Percentiles rank a stretch among this genome's conserved stretches.
These are phyloP conservation scores for Apiospora hydei DNA, from an alignment of 2,329 filamentous ascomycete genomes.

Conservation along the genomic window DNA sequence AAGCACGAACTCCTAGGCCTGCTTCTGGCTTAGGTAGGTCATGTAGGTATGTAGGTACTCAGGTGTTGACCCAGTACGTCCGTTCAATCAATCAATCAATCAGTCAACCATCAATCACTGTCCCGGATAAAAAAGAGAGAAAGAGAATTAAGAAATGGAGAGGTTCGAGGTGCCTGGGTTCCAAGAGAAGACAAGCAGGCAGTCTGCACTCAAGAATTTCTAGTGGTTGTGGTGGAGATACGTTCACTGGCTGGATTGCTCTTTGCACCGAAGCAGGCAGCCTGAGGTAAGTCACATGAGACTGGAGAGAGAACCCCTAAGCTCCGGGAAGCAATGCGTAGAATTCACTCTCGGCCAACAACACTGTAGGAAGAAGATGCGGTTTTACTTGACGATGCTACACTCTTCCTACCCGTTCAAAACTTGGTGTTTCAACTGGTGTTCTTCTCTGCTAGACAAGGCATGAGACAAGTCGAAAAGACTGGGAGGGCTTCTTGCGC, in stretches of 20 bases:
- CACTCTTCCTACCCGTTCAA: constrained; percentile 4
- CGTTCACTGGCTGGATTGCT: constrained; percentile 1
- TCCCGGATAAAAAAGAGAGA: neutral
- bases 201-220: constrained; percentile 19
- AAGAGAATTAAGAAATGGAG: neutral
- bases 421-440: neutral
- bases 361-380: neutral
- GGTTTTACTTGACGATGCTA: constrained; percentile 16
- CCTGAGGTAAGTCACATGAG: constrained; percentile 7
- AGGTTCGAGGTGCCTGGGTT: neutral
- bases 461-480: neutral
- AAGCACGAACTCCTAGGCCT: neutral
- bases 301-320: neutral
- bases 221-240: neutral
- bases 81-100: neutral
- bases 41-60: neutral
- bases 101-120: neutral
- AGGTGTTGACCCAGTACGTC: neutral
- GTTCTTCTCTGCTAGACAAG: neutral
- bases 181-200: neutral
- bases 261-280: neutral
- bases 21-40: neutral
- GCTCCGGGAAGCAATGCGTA: neutral
- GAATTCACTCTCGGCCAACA: neutral
- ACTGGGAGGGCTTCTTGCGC: neutral